Evolutionary conservation across 768 basidiomycete species (phyloP).

Genomic region (Fibroporia radiculosa): DNA sequence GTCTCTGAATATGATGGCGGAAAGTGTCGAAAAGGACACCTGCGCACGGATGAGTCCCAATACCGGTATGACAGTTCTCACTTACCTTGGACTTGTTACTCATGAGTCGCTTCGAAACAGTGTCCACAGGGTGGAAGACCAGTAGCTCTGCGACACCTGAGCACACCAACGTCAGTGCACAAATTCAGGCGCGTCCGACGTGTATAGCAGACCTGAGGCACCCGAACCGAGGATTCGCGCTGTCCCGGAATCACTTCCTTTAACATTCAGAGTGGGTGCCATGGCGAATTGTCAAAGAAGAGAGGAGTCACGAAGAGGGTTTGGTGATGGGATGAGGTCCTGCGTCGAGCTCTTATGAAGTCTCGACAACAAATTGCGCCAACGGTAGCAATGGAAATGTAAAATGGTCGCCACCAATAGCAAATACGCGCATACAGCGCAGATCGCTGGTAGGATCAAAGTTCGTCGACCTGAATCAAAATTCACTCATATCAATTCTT

Average conservation of each 20-base stretch:
- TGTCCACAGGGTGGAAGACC: slow-evolving; percentile 95
- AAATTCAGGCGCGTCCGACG: background rate
- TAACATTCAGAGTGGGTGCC: slow-evolving; percentile 39
- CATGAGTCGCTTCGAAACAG: slow-evolving; percentile 98
- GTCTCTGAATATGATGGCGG: slow-evolving; percentile 83
- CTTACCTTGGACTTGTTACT: slow-evolving; percentile 85
- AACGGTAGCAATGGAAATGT: slow-evolving; percentile 1
- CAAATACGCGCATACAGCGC: slow-evolving; percentile 7
- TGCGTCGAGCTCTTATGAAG: background rate
- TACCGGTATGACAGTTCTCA: background rate
- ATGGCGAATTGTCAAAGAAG: slow-evolving; percentile 21
- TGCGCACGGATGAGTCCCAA: slow-evolving; percentile 19
- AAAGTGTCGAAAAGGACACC: slow-evolving; percentile 58
- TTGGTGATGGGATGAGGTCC: background rate
- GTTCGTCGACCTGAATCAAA: too few species aligned
- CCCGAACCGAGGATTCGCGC: slow-evolving; percentile 91
- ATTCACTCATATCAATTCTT: too few species aligned
- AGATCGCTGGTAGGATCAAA: too few species aligned
- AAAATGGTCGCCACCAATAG: slow-evolving; percentile 7
- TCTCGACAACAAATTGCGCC: background rate
- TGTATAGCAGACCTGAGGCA: slow-evolving; percentile 56
- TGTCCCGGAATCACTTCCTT: slow-evolving; percentile 75
- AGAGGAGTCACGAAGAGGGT: slow-evolving; percentile 1
- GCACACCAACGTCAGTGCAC: background rate
- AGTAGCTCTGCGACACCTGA: slow-evolving; percentile 90